Base-by-base conservation (phyloP, 345 rosid species). In the Pugionium dolabratum region DNA sequence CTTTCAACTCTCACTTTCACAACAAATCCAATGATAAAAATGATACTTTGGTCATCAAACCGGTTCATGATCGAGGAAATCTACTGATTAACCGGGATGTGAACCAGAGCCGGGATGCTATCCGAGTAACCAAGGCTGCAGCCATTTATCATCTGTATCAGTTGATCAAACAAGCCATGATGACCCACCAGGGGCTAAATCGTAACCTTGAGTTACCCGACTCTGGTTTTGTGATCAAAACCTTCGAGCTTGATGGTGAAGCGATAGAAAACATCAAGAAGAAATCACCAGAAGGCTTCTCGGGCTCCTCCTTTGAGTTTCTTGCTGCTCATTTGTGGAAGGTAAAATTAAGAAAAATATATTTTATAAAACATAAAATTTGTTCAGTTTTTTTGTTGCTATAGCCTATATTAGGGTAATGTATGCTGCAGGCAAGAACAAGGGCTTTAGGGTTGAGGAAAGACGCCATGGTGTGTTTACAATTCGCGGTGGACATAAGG, bases 251-350 rank as follows among this genome's bases (percentile, higher is more conserved):
- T 32, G 64, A 41, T 29, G 82, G 74, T 42, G 77, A 79, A 64
- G 56, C 69, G 54, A 69, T 85, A 5, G 82, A 87, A 7, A 83
- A 60, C 58, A 66, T 82, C 64, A 80, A 78, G 82, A 80, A 54
- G 74, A 81, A 73, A 67, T 59, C 67, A 63, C 5, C 26, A 42
- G 43, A 66, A 60, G 67, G 75, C 50, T 72, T 77, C 52, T 59
- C 61, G 1, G 83, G 79, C 49, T 78, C 95, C 52, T 73, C 88
- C 51, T 87, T 85, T 71, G 95, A 87, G 67, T 65, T 68, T 64
- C 74, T 87, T 52, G 76, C 89, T 45, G 84, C 84, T 78, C 90
- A 83, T 69, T 71, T 85, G 35, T 87, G 90, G 90, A 87, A 83
- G 85, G 94, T 82, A 69, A 57, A 9, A 34, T 11, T 44, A 10